Conservation (phyloP, 164 flowering plant genomes). For the Warburgia ugandensis region DNA sequence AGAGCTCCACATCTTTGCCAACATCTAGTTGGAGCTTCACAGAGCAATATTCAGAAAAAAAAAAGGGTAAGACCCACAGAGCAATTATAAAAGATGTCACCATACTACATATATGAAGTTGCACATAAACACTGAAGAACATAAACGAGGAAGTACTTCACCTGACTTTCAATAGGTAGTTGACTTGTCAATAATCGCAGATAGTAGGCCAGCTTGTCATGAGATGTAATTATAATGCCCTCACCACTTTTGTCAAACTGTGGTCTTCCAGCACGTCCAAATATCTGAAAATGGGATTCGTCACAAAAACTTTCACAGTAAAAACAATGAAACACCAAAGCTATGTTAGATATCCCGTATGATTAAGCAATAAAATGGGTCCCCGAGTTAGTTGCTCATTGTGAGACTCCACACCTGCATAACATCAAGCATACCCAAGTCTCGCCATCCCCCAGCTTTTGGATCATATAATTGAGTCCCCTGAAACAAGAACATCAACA, state of each 20-base stretch:
- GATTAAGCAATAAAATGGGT: neutral
- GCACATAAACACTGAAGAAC: too few relatives aligned
- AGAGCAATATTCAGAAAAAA: too few relatives aligned
- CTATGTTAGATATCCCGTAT: too few relatives aligned
- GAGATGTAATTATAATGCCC: constrained; percentile 93
- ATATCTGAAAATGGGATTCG: constrained; percentile 41
- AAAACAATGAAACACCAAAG: too few relatives aligned
- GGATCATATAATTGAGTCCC: constrained; percentile 99
- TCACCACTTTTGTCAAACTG: constrained; percentile 99
- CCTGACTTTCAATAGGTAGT: constrained; percentile 99
- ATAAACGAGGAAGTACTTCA: constrained; percentile 12
- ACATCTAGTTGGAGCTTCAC: too few relatives aligned
- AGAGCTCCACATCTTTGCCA: too few relatives aligned
- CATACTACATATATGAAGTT: too few relatives aligned
- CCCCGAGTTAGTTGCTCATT: too few relatives aligned
- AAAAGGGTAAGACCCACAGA: too few relatives aligned
- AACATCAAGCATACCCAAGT: constrained; percentile 98
- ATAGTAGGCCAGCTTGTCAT: constrained; percentile 91
- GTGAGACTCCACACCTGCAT: constrained; percentile 83
- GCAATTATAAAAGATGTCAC: too few relatives aligned
- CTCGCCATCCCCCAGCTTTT: constrained; percentile 99
- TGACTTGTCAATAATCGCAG: constrained; percentile 83
- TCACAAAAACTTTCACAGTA: neutral
- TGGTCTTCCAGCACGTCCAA: constrained; percentile 99
- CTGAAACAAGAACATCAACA: constrained; percentile 28